Percentiles rank a stretch among this genome's conserved stretches.
phyloP scores from a whole-genome alignment of 768 basidiomycete genomes.

The Hygrocybe punicea region DNA sequence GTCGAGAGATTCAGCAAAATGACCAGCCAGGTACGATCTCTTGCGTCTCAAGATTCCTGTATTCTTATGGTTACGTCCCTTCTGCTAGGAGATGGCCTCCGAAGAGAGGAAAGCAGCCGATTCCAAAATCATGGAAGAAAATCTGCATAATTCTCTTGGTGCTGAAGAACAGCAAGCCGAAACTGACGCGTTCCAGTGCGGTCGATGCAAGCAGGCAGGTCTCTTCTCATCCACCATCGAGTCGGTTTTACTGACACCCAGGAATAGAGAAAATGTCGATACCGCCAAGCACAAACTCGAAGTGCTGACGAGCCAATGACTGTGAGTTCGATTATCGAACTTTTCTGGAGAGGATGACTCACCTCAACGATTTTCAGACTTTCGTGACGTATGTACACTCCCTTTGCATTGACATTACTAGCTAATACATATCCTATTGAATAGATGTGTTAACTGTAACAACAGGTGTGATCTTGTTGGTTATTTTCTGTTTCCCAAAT shows the following conservation, averaged over 20 bases:
- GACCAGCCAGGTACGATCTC: conserved; percentile 64
- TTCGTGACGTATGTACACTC: conserved; percentile 71
- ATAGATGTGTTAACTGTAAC: conserved; percentile 64
- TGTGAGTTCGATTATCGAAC: conserved; percentile 42
- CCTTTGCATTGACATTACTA: background rate
- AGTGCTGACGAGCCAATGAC: conserved; percentile 99
- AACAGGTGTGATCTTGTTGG: conserved; percentile 28
- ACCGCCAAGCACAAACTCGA: conserved; percentile 94
- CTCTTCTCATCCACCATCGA: background rate
- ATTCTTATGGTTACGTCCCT: background rate
- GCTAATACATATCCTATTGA: conserved; percentile 4
- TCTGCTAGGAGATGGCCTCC: conserved; percentile 85
- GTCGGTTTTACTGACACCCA: conserved; percentile 3
- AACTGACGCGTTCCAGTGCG: conserved; percentile 97
- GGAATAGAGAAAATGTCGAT: conserved; percentile 74
- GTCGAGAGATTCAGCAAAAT: conserved; percentile 72
- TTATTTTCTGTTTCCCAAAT: background rate
- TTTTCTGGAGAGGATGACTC: background rate
- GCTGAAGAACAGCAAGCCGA: conserved; percentile 90
- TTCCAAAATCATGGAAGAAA: conserved; percentile 75
- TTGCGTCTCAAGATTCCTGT: background rate
- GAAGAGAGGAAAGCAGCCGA: conserved; percentile 86
- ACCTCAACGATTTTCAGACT: conserved; percentile 46
- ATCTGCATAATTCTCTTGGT: conserved; percentile 86
- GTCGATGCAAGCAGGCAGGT: conserved; percentile 82